Conservation (phyloP, 331 rosid species). For the Acacia pycnantha region DNA sequence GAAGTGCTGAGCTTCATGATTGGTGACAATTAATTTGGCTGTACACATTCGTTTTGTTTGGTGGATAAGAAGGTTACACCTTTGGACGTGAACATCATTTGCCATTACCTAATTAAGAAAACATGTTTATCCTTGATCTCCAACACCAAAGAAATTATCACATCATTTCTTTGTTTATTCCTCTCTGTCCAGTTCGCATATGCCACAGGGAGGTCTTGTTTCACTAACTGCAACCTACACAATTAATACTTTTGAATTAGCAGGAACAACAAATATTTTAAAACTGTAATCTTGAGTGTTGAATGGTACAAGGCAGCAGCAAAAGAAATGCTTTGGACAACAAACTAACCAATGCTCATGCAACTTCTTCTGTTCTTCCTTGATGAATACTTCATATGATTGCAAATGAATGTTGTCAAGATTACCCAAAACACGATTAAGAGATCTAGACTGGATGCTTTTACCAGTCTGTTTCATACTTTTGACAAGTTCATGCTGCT, state of each 20-base stretch:
- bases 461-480: conserved; percentile 88
- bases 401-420: conserved; percentile 65
- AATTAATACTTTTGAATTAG: background rate
- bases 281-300: background rate
- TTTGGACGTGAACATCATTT: too few relatives aligned
- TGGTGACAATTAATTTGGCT: too few relatives aligned
- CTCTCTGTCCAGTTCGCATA: conserved; percentile 46
- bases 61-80: too few relatives aligned
- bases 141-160: conserved; percentile 42
- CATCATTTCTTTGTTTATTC: conserved; percentile 31
- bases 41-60: too few relatives aligned
- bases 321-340: conserved; percentile 13
- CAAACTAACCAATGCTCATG: conserved; percentile 82
- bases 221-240: conserved; percentile 58
- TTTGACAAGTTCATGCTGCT: conserved; percentile 86
- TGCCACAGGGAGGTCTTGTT: conserved; percentile 54
- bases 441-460: conserved; percentile 76
- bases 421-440: conserved; percentile 83
- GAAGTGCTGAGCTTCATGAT: too few relatives aligned
- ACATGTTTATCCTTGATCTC: conserved; percentile 47
- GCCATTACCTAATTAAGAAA: too few relatives aligned
- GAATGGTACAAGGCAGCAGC: background rate
- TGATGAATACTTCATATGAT: conserved; percentile 77
- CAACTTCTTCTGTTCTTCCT: conserved; percentile 91
- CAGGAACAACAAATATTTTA: background rate